A percentile compares a stretch with the other conserved stretches of the same genome.
These are phyloP conservation scores for Carex arenaria DNA, from an alignment of 202 grass and related monocot genomes.

Conservation along the genomic window DNA sequence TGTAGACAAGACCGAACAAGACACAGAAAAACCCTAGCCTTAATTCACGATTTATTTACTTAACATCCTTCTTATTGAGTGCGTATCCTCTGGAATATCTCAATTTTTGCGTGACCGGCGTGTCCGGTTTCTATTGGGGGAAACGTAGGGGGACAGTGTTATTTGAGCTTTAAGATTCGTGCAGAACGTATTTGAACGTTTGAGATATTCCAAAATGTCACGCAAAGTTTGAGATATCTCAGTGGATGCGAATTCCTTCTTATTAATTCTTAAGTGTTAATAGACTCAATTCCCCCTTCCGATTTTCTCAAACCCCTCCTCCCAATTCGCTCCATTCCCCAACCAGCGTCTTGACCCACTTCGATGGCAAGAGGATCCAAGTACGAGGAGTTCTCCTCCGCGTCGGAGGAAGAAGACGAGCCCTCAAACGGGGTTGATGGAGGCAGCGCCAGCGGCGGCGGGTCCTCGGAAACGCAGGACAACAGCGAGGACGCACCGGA, in stretches of 20 bases:
- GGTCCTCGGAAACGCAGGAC: constrained; percentile 23
- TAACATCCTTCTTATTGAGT: background rate
- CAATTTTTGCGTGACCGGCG: no score
- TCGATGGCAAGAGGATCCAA: constrained; percentile 53
- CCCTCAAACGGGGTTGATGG: constrained; percentile 33
- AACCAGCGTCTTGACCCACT: background rate
- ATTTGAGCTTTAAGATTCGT: no score
- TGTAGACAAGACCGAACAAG: background rate
- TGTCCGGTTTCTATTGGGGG: no score
- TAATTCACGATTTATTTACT: background rate
- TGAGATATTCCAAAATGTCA: no score
- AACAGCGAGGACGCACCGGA: background rate
- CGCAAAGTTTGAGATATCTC: no score
- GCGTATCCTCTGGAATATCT: no score
- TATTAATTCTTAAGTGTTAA: background rate
- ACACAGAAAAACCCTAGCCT: background rate
- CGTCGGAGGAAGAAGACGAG: constrained; percentile 52
- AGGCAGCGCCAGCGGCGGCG: constrained; percentile 30
- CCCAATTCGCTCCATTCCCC: background rate
- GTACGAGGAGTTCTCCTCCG: constrained; percentile 55
- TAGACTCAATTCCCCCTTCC: background rate
- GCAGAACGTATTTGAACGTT: no score
- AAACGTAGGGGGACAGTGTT: no score
- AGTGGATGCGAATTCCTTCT: no score
- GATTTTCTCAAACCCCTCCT: background rate